Base-by-base conservation (phyloP, 352 stramenopile genomes). In the Phytophthora vignae region DNA sequence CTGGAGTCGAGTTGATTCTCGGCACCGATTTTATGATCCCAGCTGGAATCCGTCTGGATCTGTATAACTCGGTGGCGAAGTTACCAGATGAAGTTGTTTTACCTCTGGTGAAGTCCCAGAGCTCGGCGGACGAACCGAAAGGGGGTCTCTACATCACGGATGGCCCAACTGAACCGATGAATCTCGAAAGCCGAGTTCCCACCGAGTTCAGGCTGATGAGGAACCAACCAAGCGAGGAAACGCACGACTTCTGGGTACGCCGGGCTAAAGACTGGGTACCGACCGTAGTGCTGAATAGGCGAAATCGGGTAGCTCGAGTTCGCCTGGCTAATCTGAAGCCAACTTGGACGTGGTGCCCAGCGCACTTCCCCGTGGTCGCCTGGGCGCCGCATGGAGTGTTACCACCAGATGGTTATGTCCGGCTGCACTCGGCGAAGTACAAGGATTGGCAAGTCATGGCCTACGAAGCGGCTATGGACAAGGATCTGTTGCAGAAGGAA, bases 321-420 rank as follows among this genome's bases (percentile, higher is more conserved):
- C 93, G 11, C 73, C 82, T 22, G 78, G 90, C 44, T 77, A 82
- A n/a, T 15, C 19, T 33, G 74, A 91, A 66, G 69, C 84, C 38
- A 87, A 89, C 21, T 92, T 95, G 9, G 99, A 97, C 19, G 99
- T 97, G 7, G 97, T 99, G 19, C 95, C 96, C 40, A 93, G 83
- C 52, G 99, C 97, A 42, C 98, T 99, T 96, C 83, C 60, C 40
- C 67, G 69, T 8, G 49, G 21, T 55, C 4, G 11, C 7, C 5
- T 55, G 49, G 49, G 15, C 19, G 17, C 19, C 22, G 12, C 49
- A 38, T 17, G 49, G 49, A 55, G 49, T 19, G 14, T 21, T 55
- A 4, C 19, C 49, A 4, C 22, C 19, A 1, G 21, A 55, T 10
- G 49, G 49, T 6, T 55, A 33, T 38, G 49, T 55, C 19, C 15